Conservation (phyloP, 192 early-diverging fungal species). For the Backusella luteola region DNA sequence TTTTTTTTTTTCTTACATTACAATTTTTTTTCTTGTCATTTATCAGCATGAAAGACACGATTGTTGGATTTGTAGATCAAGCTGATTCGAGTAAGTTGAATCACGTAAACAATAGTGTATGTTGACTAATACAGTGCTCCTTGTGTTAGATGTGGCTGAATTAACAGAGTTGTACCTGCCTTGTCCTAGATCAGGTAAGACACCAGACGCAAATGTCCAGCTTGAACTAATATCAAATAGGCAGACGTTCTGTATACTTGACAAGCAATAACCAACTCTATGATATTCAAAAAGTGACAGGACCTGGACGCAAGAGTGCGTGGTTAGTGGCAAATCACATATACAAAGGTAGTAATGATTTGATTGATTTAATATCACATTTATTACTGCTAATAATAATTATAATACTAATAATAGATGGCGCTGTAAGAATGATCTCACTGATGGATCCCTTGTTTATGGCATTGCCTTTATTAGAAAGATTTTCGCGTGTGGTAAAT, state of each 20-base stretch:
- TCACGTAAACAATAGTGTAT: too few relatives aligned
- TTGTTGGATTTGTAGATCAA: conserved; percentile 1
- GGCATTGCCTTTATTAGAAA: conserved; percentile 2
- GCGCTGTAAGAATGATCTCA: conserved; percentile 2
- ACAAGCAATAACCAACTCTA: conserved; percentile 1
- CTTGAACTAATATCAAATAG: not conserved
- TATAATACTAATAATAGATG: not conserved
- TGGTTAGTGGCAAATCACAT: conserved; percentile 11
- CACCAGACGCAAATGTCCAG: too few relatives aligned
- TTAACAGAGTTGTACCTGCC: conserved; percentile 2
- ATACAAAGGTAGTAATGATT: not conserved
- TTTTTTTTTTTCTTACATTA: too few relatives aligned
- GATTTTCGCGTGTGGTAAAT: not conserved
- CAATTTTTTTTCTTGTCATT: not conserved
- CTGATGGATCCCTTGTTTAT: conserved; percentile 18
- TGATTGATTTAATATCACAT: not conserved
- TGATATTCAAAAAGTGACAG: conserved; percentile 17
- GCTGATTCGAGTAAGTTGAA: not conserved
- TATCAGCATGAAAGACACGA: not conserved
- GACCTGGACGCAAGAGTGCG: conserved; percentile 9
- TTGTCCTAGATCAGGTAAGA: conserved; percentile 13
- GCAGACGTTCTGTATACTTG: not conserved
- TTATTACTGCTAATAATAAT: not conserved
- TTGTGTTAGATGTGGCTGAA: conserved; percentile 3
- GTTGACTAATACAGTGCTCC: not conserved